Evolutionary conservation across 345 rosid species (phyloP), one percentile per base, ranked within the genome.

Genomic region (Physaria fendleri): DNA sequence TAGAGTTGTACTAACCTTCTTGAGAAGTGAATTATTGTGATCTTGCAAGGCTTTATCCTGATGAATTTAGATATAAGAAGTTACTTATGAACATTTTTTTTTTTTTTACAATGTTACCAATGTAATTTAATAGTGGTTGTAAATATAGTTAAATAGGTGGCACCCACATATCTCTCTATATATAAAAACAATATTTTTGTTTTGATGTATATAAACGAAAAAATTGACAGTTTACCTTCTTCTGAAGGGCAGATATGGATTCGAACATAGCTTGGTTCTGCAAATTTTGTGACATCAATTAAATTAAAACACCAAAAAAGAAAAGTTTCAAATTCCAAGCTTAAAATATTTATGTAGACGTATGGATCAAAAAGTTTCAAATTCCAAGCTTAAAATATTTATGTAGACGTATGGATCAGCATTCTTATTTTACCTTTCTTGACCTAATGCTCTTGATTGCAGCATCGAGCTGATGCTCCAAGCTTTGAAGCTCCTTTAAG

Each of bases 261-360:
- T 88, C 92, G 57, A 61, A 70, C 95, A 91, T 88, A 71, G 84
- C 64, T 58, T 86, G 92, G 67, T 86, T 84, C 97, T 90, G 81
- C 59, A 66, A 3, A 24, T 33, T 23, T 47, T 20, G 34, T n/a
- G 5, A 23, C 13, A 40, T 39, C 32, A 10, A 6, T 32, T 56
- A 8, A 17, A 22, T 33, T 30, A 62, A 9, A 32, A 14, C n/a
- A 55, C 46, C 37, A 32, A 4, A 32, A 11, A 32, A 1, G 2
- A 22, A 6, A 37, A 30, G 5, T 6, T 27, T 13, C 8, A 37
- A 15, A 14, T 17, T 28, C 22, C n/a, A n/a, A n/a, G n/a, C 15
- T 34, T 33, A 35, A 52, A 15, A 40, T 40, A 7, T 32, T 46
- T 20, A 35, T 24, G 50, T 24, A 40, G 17, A 24, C 10, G 9